Evolutionary conservation across 805 yeast genomes (phyloP).

Genomic region (Kodamaea neixiangensis): DNA sequence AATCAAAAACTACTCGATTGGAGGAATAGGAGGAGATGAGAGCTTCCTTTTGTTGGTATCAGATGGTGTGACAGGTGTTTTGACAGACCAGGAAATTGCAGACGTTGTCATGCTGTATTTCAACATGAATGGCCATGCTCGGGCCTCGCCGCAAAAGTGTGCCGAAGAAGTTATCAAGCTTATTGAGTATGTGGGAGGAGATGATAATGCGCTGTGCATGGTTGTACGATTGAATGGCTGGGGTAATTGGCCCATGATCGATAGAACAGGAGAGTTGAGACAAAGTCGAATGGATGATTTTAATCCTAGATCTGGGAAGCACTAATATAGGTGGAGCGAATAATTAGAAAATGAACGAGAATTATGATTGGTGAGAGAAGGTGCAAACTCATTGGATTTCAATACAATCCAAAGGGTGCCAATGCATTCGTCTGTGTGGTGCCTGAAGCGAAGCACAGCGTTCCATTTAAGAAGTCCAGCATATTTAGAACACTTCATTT

Average conservation of each 20-base stretch:
- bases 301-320: constrained; percentile 26
- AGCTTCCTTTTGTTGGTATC: constrained; percentile 78
- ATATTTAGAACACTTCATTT: too few relatives aligned
- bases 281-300: constrained; percentile 64
- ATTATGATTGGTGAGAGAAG: background rate
- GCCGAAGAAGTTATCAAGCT: constrained; percentile 84
- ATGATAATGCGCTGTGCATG: constrained; percentile 93
- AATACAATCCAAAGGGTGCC: too few relatives aligned
- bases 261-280: constrained; percentile 79
- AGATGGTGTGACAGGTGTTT: constrained; percentile 83
- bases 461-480: too few relatives aligned
- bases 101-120: constrained; percentile 77
- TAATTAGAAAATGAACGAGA: background rate
- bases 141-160: constrained; percentile 81
- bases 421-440: too few relatives aligned
- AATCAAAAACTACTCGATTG: constrained; percentile 36
- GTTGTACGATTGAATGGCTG: constrained; percentile 82
- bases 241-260: constrained; percentile 89
- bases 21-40: constrained; percentile 77
- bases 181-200: constrained; percentile 85
- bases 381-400: too few relatives aligned
- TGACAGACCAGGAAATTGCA: constrained; percentile 88
- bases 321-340: background rate
- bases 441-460: too few relatives aligned
- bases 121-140: constrained; percentile 60